Evolutionary conservation across 2,329 filamentous ascomycete genomes (phyloP), one percentile per base, ranked within the genome.

Genomic region (Salinomyces thailandicus): DNA sequence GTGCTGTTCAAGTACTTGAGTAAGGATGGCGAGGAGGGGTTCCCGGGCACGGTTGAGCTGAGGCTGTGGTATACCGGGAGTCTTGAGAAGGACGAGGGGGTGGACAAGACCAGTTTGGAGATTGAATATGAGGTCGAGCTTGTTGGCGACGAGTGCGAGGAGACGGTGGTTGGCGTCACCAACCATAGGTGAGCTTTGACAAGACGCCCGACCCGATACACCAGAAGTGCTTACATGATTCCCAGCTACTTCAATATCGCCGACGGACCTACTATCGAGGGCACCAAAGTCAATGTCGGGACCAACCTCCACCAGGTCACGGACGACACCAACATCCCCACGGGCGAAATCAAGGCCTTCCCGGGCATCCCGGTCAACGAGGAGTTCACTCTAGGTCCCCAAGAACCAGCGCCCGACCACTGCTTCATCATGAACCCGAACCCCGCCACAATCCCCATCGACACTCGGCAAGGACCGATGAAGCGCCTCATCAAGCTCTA

Each of bases 101-200:
- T 72, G 42, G 71, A 79, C 43, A 78, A 79, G 45, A 77, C 75
- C 1, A 75, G 91, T 14, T 63, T 96, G 39, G 79, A 79, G 38
- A 83, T 93, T 33, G 91, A 96, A 60, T 96, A 93, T 58, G 83
- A 94, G 67, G 86, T 82, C 14, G 77, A 85, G 60, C 69, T 96
- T 31, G 71, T 85, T 3, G 55, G 73, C 3, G 79, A 75, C 41
- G 71, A 81, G 33, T 80, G 79, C 9, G 78, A 87, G n/a, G 89
- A 95, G 70, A 96, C 89, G 0, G 79, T 79, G 28, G 75, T 96
- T 58, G 93, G 87, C 63, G 73, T 96, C 64, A 96, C 91, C 33
- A 98, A 96, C 66, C 89, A 98, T 67, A 93, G 85, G 81, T 85
- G 62, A 16, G 22, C 37, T 18, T 31, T n/a, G n/a, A n/a, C n/a